A percentile compares a stretch with the other conserved stretches of the same genome.
Evolutionary conservation across 2,329 filamentous ascomycete species (phyloP).

Genomic region (Penicillium aurantiogriseum): DNA sequence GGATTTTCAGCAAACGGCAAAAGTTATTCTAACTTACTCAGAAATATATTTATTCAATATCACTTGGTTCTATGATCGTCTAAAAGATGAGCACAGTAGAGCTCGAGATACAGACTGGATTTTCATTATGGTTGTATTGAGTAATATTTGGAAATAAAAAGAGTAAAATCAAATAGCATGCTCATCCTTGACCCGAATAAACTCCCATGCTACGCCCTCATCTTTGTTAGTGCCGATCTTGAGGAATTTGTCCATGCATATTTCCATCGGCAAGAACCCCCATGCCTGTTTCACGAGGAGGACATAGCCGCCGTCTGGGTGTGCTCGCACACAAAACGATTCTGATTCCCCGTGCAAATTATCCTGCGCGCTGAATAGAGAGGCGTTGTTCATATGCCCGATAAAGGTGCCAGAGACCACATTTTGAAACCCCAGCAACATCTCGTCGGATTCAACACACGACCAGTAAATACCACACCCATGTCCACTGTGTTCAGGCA

Average conservation of each 20-base stretch:
- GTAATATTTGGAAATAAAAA: neutral
- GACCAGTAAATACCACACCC: neutral
- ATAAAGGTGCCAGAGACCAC: neutral
- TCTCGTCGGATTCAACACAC: neutral
- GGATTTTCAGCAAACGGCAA: neutral
- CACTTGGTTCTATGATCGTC: neutral
- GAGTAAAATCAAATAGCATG: neutral
- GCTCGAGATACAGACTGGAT: neutral
- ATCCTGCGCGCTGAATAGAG: neutral
- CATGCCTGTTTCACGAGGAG: neutral
- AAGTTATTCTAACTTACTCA: neutral
- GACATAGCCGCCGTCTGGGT: neutral
- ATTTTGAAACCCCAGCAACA: neutral
- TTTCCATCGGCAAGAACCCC: neutral
- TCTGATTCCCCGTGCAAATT: neutral
- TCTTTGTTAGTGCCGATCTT: neutral
- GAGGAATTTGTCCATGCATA: accelerated
- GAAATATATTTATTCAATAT: neutral
- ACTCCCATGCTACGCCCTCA: neutral
- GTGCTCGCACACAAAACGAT: neutral
- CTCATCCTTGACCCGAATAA: neutral
- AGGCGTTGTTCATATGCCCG: neutral
- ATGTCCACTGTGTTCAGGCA: neutral
- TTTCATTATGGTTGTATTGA: neutral
- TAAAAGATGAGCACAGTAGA: neutral